Base-by-base conservation (phyloP, 495 filamentous ascomycete species). In the Xylaria bambusicola region DNA sequence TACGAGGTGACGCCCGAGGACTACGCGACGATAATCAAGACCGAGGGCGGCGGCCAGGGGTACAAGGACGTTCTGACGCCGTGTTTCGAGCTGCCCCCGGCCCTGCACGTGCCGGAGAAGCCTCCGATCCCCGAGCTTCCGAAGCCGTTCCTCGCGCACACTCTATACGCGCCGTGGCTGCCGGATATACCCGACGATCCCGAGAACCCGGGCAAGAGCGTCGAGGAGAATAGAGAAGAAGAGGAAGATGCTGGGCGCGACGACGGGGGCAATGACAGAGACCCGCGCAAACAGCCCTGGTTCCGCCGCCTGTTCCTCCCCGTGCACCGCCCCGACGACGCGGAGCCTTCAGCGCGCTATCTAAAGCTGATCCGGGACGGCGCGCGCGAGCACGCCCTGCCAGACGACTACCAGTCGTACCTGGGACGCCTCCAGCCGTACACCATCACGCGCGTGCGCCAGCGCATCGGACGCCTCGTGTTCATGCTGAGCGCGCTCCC, bases 1-100 rank as follows among this genome's bases (percentile, higher is more conserved):
- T 98, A 98, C 79, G 92, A 97, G 75, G 88, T 98, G 24, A 94
- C 91, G 2, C 70, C 75, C 2, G 66, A 76, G 6, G 94, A 98
- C 77, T 98, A 88, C 68, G 84, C 87, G 2, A 88, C 83, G 53
- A 94, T 98, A 63, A 87, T 98, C 56, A 86, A 87, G 3, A 97
- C 91, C 2, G 94, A 98, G 71, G 93, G 93, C 58, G 92, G 89
- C 33, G 93, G 93, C 8, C 72, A 83, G 12, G 77, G 84, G 13
- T 98, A 98, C 74, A 78, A 86, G 51, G 93, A 97, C 65, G 79
- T 94, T n/a, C 68, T 91, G 0, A 84, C 97, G 10, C 80, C 85
- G 29, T 96, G 91, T 72, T 76, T 88, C 65, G 72, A 84, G 0
- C 85, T 97, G 17, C 80, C 87, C 0, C 69, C 75, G 2, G 56